Base-by-base conservation (phyloP, 2,329 filamentous ascomycete species). In the Claviceps maximensis region DNA sequence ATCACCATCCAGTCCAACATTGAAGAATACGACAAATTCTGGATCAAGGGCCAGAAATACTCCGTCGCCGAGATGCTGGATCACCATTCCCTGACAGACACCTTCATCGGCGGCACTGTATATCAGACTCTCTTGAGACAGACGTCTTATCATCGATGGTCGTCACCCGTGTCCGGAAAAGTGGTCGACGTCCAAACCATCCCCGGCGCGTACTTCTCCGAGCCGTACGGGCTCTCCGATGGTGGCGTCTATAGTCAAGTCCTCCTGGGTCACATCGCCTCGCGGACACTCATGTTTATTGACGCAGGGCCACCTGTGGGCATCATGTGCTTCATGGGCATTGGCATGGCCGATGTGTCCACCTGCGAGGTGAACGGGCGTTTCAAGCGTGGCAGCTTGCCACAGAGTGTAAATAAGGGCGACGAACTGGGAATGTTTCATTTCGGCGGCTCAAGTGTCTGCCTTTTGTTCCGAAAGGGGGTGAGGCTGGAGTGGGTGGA, bases 301-400 rank as follows among this genome's bases (percentile, higher is more conserved):
- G 70, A 86, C 61, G 81, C 82, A 0, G 79, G 84, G 55, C 80
- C 83, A 54, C 72, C 75, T 2, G 78, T 87, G 47, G 84, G 84
- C 0, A 65, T 87, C 17, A 79, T 87, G 73, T 78, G 76, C 0
- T 80, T 86, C 55, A 69, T 87, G n/a, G 78, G 75, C 3, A 73
- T 88, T 1, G 84, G 84, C 3, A 87, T 87, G 83, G 79, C 79
- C 5, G 84, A 88, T 64, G 83, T 87, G 5, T 81, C 76, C 45
- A 82, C 82, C 0, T 86, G 83, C 60, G 74, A 75, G 53, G 65
- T 87, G 17, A 67, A 21, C 33, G 12, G 15, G 36, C 4, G 4
- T 12, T 13, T 17, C 12, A 13, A 13, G 9, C 4, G 12, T 12
- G 36, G 5, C 10, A 12, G 4, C 8, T 17, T 38, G 36, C 36